These are phyloP conservation scores for Pyrenula massariospora DNA, from an alignment of 495 filamentous ascomycete genomes.

Conservation along the genomic window DNA sequence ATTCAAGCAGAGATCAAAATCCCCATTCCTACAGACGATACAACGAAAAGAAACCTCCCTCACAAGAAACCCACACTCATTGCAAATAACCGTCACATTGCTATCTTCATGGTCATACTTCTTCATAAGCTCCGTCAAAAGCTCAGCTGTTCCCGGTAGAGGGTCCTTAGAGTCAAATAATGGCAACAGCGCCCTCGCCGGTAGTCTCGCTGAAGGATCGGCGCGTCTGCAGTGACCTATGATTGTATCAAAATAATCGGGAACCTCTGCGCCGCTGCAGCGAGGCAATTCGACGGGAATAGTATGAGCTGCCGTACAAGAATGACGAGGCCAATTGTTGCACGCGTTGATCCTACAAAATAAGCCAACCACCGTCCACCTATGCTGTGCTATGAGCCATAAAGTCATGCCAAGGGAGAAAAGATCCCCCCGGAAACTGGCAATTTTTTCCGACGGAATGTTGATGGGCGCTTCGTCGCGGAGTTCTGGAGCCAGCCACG, in stretches of 20 bases:
- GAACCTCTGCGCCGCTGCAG: background rate
- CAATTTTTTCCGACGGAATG: too few relatives aligned
- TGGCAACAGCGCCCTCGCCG: too few relatives aligned
- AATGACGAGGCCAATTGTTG: slow-evolving; percentile 3
- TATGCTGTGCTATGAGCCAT: slow-evolving; percentile 6
- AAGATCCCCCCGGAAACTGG: slow-evolving; percentile 4
- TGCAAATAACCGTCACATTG: background rate
- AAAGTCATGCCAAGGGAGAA: slow-evolving; percentile 5
- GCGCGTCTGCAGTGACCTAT: background rate
- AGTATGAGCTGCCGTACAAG: slow-evolving; percentile 2
- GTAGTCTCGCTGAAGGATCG: background rate
- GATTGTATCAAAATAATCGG: background rate
- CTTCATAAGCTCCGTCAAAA: background rate
- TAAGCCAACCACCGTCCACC: background rate
- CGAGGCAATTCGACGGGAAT: slow-evolving; percentile 3
- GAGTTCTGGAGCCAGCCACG: slow-evolving; percentile 3
- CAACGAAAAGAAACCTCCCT: slow-evolving; percentile 2
- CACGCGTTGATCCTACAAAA: slow-evolving; percentile 2
- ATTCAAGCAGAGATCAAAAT: slow-evolving; percentile 3
- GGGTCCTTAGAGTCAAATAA: background rate
- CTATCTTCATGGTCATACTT: background rate
- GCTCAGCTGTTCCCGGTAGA: background rate
- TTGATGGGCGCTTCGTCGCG: background rate
- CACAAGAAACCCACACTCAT: slow-evolving; percentile 2
- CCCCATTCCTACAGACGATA: slow-evolving; percentile 1